Conservation (phyloP, 164 flowering plant genomes). For the Aristolochia fimbriata region DNA sequence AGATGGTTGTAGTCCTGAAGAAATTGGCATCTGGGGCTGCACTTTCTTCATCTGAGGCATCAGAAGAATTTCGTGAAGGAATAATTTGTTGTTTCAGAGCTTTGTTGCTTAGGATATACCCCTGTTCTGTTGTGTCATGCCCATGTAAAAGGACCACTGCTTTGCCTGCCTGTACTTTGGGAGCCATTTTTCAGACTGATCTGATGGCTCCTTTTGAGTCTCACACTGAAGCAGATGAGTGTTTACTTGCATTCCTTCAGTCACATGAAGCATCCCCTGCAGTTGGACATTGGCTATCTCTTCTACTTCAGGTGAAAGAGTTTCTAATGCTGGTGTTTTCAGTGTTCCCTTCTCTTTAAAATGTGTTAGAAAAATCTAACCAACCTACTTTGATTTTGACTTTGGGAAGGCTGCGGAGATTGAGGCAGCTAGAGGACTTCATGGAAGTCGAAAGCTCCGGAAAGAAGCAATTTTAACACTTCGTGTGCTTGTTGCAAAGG, state of each 20-base stretch:
- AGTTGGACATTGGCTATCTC: slow-evolving; percentile 95
- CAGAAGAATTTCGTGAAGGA: slow-evolving; percentile 94
- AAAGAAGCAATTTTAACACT: slow-evolving; percentile 68
- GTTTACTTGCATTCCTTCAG: slow-evolving; percentile 75
- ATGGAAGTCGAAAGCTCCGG: slow-evolving; percentile 77
- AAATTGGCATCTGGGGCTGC: slow-evolving; percentile 71
- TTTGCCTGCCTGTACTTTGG: slow-evolving; percentile 33
- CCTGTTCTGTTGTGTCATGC: slow-evolving; percentile 51
- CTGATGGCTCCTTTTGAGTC: slow-evolving; percentile 4
- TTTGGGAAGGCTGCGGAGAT: slow-evolving; percentile 61
- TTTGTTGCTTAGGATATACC: slow-evolving; percentile 37
- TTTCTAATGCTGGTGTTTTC: background rate
- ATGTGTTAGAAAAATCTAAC: slow-evolving; percentile 8
- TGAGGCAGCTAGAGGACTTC: slow-evolving; percentile 79
- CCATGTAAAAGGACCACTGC: slow-evolving; percentile 37
- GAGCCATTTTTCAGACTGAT: slow-evolving; percentile 11
- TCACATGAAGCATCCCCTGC: slow-evolving; percentile 76
- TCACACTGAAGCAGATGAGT: slow-evolving; percentile 33
- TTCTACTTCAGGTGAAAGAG: slow-evolving; percentile 66
- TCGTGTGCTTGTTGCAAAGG: slow-evolving; percentile 84
- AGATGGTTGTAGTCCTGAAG: slow-evolving; percentile 78
- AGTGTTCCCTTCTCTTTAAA: background rate
- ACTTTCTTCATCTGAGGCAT: slow-evolving; percentile 65
- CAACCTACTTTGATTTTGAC: no score
- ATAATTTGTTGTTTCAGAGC: slow-evolving; percentile 75